Conservation (phyloP, 2,329 filamentous ascomycete species). For the Neocucurbitaria cava region DNA sequence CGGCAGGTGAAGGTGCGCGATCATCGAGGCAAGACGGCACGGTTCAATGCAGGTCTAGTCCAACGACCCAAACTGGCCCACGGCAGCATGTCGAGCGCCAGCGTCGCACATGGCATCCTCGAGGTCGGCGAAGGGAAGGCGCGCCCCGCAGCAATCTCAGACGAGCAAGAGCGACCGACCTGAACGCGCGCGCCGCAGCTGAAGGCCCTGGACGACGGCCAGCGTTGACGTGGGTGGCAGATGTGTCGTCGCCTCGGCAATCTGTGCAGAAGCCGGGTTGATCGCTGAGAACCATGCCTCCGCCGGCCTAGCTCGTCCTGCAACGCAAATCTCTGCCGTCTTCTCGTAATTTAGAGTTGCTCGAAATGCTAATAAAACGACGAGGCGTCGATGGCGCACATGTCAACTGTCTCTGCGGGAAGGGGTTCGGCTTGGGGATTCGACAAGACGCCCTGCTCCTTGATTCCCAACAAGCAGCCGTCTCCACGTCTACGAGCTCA, state of each 20-base stretch:
- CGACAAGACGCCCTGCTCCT: conserved; percentile 1
- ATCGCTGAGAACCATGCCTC: conserved; percentile 20
- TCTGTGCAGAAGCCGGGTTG: conserved; percentile 27
- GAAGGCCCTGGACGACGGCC: no score
- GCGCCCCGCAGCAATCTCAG: conserved; percentile 8
- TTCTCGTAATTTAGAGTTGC: neutral
- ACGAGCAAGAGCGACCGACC: neutral
- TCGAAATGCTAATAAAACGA: neutral
- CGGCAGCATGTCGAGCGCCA: conserved; percentile 18
- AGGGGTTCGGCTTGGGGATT: conserved; percentile 11
- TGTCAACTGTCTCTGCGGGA: conserved; percentile 4
- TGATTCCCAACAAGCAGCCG: neutral
- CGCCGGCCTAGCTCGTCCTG: conserved; percentile 10
- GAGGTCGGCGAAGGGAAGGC: conserved; percentile 22
- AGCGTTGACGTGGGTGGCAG: neutral
- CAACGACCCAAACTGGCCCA: conserved; percentile 12
- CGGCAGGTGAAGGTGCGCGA: neutral
- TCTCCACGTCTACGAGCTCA: conserved; percentile 5
- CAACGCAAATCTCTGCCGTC: neutral
- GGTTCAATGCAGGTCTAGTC: conserved; percentile 5
- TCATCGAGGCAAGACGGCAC: neutral
- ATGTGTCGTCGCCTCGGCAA: conserved; percentile 19
- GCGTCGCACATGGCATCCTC: conserved; percentile 28
- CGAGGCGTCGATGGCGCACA: conserved; percentile 6
- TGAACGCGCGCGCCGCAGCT: no score